Evolutionary conservation across 495 filamentous ascomycete genomes (phyloP).

Genomic region (Penicillium odoratum): DNA sequence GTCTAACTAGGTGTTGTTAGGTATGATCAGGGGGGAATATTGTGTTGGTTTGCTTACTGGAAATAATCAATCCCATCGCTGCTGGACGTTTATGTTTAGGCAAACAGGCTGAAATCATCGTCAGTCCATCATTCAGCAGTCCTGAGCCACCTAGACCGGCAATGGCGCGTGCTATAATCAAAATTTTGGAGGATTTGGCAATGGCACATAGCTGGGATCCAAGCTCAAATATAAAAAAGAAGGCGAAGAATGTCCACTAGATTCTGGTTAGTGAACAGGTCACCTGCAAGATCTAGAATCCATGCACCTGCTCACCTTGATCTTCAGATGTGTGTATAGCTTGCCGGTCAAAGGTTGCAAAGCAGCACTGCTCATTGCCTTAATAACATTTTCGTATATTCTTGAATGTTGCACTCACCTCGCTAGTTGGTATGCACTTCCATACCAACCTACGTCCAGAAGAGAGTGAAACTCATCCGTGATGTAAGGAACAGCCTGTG

Average conservation of each 20-base stretch:
- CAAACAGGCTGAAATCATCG: neutral
- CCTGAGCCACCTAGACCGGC: neutral
- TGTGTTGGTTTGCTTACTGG: no score
- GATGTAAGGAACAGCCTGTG: constrained; percentile 21
- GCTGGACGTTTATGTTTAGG: neutral
- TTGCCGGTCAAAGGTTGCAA: constrained; percentile 36
- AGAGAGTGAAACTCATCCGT: constrained; percentile 29
- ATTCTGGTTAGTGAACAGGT: neutral
- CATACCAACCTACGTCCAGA: constrained; percentile 38
- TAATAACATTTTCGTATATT: neutral
- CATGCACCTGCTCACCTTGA: constrained; percentile 22
- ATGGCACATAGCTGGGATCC: neutral
- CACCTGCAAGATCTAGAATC: no score
- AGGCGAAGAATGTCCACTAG: neutral
- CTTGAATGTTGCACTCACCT: constrained; percentile 8
- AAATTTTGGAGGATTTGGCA: neutral
- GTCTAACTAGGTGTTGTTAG: neutral
- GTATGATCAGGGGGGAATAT: no score
- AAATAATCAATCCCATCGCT: no score
- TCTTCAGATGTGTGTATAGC: constrained; percentile 30
- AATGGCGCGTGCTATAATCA: neutral
- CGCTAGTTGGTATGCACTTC: constrained; percentile 30
- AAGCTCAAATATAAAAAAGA: neutral
- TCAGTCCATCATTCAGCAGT: neutral
- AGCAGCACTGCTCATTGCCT: constrained; percentile 15